A percentile compares a stretch with the other conserved stretches of the same genome.
Conservation (phyloP, 2,329 filamentous ascomycete genomes). For the Pseudogymnoascus sp. region DNA sequence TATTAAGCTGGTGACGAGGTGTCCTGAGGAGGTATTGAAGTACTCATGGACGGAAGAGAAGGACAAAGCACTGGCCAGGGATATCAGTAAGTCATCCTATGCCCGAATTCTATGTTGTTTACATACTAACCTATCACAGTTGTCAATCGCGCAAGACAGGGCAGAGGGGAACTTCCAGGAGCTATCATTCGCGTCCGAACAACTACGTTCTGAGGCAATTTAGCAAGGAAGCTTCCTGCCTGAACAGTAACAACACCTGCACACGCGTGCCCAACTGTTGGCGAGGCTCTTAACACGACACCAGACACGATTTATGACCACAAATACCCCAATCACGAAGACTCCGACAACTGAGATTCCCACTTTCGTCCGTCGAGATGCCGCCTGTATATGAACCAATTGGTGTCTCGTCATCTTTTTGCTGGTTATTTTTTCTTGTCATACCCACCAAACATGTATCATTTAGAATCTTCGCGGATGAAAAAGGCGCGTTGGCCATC, state of each 20-base stretch:
- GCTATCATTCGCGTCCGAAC: neutral
- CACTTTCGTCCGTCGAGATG: neutral
- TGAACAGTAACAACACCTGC: neutral
- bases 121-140: neutral
- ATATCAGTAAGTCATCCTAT: neutral
- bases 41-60: conserved; percentile 6
- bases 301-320: neutral
- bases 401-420: neutral
- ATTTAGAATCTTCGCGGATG: neutral
- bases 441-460: neutral
- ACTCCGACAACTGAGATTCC: neutral
- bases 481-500: neutral
- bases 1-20: conserved; percentile 4
- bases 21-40: neutral
- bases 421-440: neutral
- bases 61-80: neutral
- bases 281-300: neutral
- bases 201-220: neutral
- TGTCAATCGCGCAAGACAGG: neutral
- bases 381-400: conserved; percentile 1
- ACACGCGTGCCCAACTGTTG: neutral
- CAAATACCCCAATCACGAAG: neutral
- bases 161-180: neutral
- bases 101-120: neutral
- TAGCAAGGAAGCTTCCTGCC: neutral